A percentile compares a stretch with the other conserved stretches of the same genome.
These are phyloP conservation scores for Penicillium sp. DNA, from an alignment of 2,329 filamentous ascomycete genomes.

Conservation along the genomic window DNA sequence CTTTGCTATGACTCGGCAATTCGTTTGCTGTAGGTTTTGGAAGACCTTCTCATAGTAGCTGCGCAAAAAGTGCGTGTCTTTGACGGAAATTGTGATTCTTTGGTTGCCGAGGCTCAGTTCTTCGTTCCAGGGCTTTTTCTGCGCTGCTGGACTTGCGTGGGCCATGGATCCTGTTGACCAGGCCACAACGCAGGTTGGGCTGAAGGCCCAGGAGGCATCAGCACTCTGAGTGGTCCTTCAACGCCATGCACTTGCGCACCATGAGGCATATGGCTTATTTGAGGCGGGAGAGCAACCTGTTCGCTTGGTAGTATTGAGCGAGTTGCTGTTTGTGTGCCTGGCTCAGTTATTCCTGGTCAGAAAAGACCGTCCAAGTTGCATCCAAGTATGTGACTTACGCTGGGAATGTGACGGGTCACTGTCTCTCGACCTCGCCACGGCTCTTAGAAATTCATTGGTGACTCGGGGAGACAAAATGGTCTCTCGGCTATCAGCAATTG, in stretches of 20 bases:
- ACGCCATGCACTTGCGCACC: not conserved
- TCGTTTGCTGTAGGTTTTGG: slow-evolving; percentile 33
- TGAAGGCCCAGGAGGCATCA: not conserved
- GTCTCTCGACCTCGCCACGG: slow-evolving; percentile 27
- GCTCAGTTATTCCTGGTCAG: slow-evolving; percentile 5
- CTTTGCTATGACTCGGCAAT: slow-evolving; percentile 34
- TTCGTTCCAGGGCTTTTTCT: slow-evolving; percentile 9
- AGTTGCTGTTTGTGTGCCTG: slow-evolving; percentile 1
- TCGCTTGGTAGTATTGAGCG: not conserved
- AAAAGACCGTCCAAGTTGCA: not conserved
- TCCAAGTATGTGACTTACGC: slow-evolving; percentile 14
- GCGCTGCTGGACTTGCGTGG: not conserved
- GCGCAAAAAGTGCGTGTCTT: slow-evolving; percentile 23
- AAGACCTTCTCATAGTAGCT: slow-evolving; percentile 34
- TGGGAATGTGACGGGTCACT: slow-evolving; percentile 13
- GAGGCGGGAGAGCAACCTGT: slow-evolving; percentile 2
- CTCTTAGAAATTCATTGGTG: slow-evolving; percentile 27
- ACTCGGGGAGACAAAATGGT: slow-evolving; percentile 28
- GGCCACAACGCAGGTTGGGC: slow-evolving; percentile 13
- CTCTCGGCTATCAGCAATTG: slow-evolving; percentile 26
- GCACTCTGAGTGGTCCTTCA: slow-evolving; percentile 3
- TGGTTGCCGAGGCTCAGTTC: slow-evolving; percentile 22
- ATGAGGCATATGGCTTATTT: slow-evolving; percentile 1
- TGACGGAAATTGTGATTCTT: slow-evolving; percentile 23
- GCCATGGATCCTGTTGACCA: slow-evolving; percentile 3